These are phyloP conservation scores for Monilinia laxa DNA, from an alignment of 2,329 filamentous ascomycete genomes.

Conservation along the genomic window DNA sequence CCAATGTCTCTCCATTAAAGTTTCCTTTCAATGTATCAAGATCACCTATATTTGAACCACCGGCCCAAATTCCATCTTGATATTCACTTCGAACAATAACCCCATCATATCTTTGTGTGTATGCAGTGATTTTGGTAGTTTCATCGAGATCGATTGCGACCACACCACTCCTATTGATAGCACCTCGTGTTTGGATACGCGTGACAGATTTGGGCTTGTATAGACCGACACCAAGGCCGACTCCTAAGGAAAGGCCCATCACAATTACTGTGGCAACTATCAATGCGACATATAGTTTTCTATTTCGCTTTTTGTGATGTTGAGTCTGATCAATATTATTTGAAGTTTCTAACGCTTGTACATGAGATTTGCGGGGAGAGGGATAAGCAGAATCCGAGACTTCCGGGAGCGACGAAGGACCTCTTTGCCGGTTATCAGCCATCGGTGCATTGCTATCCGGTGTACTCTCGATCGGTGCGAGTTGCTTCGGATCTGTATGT, in stretches of 20 bases:
- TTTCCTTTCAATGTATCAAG: neutral
- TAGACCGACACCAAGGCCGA: neutral
- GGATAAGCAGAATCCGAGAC: neutral
- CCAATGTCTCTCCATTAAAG: slow-evolving; percentile 13
- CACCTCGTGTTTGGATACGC: neutral
- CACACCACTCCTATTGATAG: slow-evolving; percentile 7
- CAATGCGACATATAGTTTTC: neutral
- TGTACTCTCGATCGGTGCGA: neutral
- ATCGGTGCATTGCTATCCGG: slow-evolving; percentile 1
- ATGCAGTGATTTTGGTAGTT: slow-evolving; percentile 5
- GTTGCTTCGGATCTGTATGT: slow-evolving; percentile 7
- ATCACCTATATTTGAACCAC: neutral
- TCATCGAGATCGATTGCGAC: slow-evolving; percentile 12
- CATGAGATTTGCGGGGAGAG: neutral
- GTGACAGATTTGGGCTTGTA: neutral
- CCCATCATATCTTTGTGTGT: slow-evolving; percentile 6
- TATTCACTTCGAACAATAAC: slow-evolving; percentile 6
- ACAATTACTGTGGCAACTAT: neutral
- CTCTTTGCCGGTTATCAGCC: neutral
- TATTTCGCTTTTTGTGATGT: neutral
- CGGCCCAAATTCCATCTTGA: neutral
- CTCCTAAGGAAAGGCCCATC: neutral
- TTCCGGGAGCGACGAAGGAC: slow-evolving; percentile 8
- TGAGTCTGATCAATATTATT: neutral
- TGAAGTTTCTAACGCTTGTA: no score